Conservation (phyloP, 805 yeast species). For the Saturnispora ahearnii region DNA sequence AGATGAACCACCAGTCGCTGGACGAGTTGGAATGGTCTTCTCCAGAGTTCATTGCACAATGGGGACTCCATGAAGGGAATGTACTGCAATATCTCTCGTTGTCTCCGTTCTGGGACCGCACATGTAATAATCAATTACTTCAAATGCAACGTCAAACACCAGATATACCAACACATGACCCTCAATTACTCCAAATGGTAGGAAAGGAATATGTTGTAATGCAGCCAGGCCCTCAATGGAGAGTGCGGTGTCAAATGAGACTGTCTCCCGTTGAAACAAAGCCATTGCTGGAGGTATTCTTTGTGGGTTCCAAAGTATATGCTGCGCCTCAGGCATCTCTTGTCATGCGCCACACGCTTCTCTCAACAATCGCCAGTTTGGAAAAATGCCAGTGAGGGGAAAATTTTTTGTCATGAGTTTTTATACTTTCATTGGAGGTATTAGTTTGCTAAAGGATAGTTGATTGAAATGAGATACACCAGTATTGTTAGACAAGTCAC, state of each 20-base stretch:
- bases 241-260: neutral
- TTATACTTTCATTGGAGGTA: neutral
- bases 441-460: neutral
- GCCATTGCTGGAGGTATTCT: neutral
- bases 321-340: conserved; percentile 1
- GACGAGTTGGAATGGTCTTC: conserved; percentile 96
- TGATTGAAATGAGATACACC: conserved; percentile 27
- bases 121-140: conserved; percentile 88
- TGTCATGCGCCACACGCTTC: neutral
- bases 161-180: conserved; percentile 29
- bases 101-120: conserved; percentile 90
- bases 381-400: neutral
- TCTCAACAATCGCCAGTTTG: neutral
- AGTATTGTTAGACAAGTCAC: conserved; percentile 33
- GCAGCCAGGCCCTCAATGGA: neutral
- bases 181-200: conserved; percentile 62
- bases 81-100: conserved; percentile 89
- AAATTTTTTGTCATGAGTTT: neutral
- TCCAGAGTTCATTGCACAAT: conserved; percentile 93
- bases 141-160: conserved; percentile 93
- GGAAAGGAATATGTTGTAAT: conserved; percentile 76
- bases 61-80: conserved; percentile 79
- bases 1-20: conserved; percentile 27
- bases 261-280: neutral
- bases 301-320: conserved; percentile 4